Evolutionary conservation across 2,329 filamentous ascomycete species (phyloP), one percentile per base, ranked within the genome.

Genomic region (Tolypocladium cylindrosporum): DNA sequence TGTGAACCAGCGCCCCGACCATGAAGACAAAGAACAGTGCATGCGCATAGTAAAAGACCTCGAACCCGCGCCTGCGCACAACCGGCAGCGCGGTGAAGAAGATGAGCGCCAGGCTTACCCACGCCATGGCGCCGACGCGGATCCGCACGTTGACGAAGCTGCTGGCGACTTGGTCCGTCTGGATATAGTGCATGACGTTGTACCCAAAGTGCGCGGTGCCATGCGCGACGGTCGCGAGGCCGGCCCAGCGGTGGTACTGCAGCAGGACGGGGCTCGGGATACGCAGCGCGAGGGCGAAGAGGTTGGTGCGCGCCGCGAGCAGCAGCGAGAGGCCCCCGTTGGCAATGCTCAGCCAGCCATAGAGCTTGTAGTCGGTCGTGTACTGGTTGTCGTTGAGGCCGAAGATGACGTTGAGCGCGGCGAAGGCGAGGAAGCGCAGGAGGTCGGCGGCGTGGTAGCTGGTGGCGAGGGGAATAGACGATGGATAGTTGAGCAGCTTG

Each of bases 311-410:
- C 7, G 65, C 42, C n/a, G 61, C 60, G 7, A 65, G 19, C 39
- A 67, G 64, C 3, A 67, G 60, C 3, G 59, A 59, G 1, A 67
- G 59, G n/a, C 65, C 65, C 19, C 61, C 65, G 50, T 67, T 67
- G 37, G 65, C 61, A 36, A 67, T 65, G 54, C 58, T 59, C 11
- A 67, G 62, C 65, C 65, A 67, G 58, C 65, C 65, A 48, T 66
- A 67, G 10, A 66, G 62, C 52, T 63, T 65, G 55, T 65, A 67
- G 54, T 67, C 64, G 13, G 65, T 66, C 2, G 63, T 61, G 56
- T 57, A 66, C 39, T 62, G 54, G 55, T 62, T 63, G 56, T 61
- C 56, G 52, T 66, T 64, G 52, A 59, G 59, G 8, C 60, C 60
- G 52, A 62, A 66, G 45, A 65, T 54, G 42, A 67, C 53, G 54